Evolutionary conservation across 2,329 filamentous ascomycete genomes (phyloP).

Genomic region (Trichothecium sympodiale): DNA sequence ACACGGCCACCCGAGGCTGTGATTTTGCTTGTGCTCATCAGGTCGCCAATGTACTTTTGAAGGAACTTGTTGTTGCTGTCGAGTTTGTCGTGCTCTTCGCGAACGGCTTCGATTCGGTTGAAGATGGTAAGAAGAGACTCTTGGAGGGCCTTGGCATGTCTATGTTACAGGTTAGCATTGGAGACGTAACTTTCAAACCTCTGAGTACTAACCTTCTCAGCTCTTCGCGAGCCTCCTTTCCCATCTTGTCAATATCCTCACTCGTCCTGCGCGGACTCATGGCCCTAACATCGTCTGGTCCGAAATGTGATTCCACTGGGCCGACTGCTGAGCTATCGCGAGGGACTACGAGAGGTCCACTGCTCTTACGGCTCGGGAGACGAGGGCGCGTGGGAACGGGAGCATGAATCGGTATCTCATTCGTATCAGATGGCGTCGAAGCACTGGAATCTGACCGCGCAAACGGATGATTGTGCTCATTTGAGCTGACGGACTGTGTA

Average conservation of each 20-base stretch:
- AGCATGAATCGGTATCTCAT: constrained; percentile 31
- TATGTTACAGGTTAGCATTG: constrained; percentile 22
- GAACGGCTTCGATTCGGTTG: constrained; percentile 87
- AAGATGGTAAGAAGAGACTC: constrained; percentile 82
- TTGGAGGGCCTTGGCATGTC: constrained; percentile 81
- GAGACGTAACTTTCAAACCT: constrained; percentile 3
- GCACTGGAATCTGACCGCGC: constrained; percentile 20
- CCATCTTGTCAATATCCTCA: constrained; percentile 80
- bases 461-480: neutral
- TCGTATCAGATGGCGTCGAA: constrained; percentile 20
- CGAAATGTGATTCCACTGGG: constrained; percentile 62
- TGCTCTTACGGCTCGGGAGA: constrained; percentile 64
- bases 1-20: constrained; percentile 43
- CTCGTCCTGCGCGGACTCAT: constrained; percentile 92
- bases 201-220: constrained; percentile 39
- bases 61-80: constrained; percentile 95
- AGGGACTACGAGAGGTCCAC: constrained; percentile 72
- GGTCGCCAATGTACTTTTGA: constrained; percentile 93
- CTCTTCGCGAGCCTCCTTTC: constrained; percentile 66
- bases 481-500: constrained; percentile 7
- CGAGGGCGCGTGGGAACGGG: constrained; percentile 50
- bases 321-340: constrained; percentile 65
- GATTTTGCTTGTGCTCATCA: constrained; percentile 79
- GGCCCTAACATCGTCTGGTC: constrained; percentile 77
- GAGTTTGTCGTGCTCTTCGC: constrained; percentile 90